phyloP scores from a whole-genome alignment of 345 rosid species.

The Lepidium sativum region DNA sequence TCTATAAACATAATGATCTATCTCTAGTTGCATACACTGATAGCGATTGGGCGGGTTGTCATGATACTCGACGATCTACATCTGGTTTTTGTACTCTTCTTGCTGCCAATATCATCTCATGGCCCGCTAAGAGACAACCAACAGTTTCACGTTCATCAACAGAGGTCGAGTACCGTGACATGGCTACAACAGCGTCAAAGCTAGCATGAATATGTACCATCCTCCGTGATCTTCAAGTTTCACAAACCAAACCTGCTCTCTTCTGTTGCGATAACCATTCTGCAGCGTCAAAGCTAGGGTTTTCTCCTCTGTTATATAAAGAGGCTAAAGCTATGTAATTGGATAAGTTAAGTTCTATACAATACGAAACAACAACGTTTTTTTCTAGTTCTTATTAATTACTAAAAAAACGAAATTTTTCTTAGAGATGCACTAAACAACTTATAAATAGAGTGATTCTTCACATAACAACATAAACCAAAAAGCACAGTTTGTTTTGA shows the following conservation, averaged over 20 bases:
- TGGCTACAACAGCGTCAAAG: background rate
- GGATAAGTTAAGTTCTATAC: no score
- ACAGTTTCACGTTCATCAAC: background rate
- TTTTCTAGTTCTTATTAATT: no score
- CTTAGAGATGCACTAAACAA: background rate
- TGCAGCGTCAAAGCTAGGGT: background rate
- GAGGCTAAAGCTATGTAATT: no score
- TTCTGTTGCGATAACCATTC: background rate
- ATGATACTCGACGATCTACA: background rate
- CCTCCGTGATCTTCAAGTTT: background rate
- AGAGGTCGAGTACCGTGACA: background rate
- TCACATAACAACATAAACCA: background rate
- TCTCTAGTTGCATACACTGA: background rate
- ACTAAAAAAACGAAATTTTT: background rate
- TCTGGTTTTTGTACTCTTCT: background rate
- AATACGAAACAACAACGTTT: no score
- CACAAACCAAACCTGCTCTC: background rate
- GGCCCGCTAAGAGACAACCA: background rate
- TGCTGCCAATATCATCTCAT: background rate
- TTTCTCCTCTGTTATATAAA: no score
- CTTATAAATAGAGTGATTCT: conserved; percentile 1
- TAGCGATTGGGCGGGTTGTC: background rate
- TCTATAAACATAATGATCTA: background rate
- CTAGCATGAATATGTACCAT: background rate
- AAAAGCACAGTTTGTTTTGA: background rate